phyloP scores from a whole-genome alignment of 148 eudicot genomes.

The Silene uniflora region DNA sequence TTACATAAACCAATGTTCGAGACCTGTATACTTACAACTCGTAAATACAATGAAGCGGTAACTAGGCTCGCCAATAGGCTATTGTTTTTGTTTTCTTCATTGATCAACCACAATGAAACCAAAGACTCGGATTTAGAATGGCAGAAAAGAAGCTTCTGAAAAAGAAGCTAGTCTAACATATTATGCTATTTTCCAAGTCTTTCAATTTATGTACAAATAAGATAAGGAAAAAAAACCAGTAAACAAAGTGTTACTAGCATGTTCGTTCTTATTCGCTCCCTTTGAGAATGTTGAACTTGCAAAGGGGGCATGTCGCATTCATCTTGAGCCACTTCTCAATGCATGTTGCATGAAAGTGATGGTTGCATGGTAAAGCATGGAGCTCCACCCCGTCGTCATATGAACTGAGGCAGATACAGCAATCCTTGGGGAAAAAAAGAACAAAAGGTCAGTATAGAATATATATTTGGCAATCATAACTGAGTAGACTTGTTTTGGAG shows the following conservation, averaged over 20 bases:
- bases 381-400: slow-evolving; percentile 84
- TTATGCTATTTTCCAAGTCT: slow-evolving; percentile 9
- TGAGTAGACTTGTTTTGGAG: background rate
- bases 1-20: background rate
- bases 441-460: background rate
- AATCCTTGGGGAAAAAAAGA: slow-evolving; percentile 44
- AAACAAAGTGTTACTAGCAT: background rate
- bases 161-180: background rate
- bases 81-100: background rate
- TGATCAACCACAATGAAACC: slow-evolving; percentile 4
- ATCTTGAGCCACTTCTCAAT: slow-evolving; percentile 95
- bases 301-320: slow-evolving; percentile 95
- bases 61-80: background rate
- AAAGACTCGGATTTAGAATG: background rate
- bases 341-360: slow-evolving; percentile 79
- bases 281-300: slow-evolving; percentile 96
- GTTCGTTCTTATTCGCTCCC: slow-evolving; percentile 56
- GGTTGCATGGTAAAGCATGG: slow-evolving; percentile 83
- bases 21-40: background rate
- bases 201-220: slow-evolving; percentile 22
- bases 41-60: background rate
- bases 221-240: background rate
- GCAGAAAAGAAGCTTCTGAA: slow-evolving; percentile 8
- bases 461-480: background rate
- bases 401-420: slow-evolving; percentile 80